Evolutionary conservation across 1,139 yeast genomes (phyloP).

Genomic region (Lodderomyces jiufengensis): DNA sequence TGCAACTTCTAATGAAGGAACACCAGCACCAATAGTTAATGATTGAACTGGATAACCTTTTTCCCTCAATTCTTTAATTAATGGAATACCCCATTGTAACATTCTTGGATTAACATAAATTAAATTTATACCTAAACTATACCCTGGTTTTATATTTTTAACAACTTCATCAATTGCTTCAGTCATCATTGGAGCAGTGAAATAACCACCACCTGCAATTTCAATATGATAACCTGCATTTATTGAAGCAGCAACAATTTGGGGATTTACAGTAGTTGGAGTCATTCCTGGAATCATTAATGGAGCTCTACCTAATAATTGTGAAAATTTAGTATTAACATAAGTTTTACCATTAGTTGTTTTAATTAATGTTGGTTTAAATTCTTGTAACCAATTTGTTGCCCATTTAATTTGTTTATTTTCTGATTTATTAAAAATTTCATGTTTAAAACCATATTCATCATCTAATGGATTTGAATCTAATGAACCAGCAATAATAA

Average conservation of each 20-base stretch:
- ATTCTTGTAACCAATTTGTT: slow-evolving; percentile 87
- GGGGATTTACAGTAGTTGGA: slow-evolving; percentile 94
- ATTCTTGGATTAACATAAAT: slow-evolving; percentile 95
- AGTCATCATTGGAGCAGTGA: slow-evolving; percentile 66
- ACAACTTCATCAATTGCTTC: slow-evolving; percentile 72
- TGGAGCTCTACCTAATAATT: slow-evolving; percentile 92
- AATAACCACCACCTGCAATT: slow-evolving; percentile 98
- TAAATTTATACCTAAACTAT: slow-evolving; percentile 85
- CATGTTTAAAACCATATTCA: slow-evolving; percentile 95
- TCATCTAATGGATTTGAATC: slow-evolving; percentile 61
- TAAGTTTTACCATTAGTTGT: slow-evolving; percentile 67
- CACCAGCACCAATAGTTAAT: slow-evolving; percentile 98
- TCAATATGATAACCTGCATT: slow-evolving; percentile 98
- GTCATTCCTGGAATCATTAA: slow-evolving; percentile 99
- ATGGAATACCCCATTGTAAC: slow-evolving; percentile 98
- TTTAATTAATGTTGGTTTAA: slow-evolving; percentile 79
- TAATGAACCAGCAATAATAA: slow-evolving; percentile 88
- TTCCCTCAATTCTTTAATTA: slow-evolving; percentile 82
- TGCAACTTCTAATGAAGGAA: slow-evolving; percentile 96
- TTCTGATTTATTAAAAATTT: slow-evolving; percentile 68
- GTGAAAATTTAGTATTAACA: slow-evolving; percentile 92
- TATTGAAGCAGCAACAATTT: slow-evolving; percentile 86
- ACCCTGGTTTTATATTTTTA: slow-evolving; percentile 68
- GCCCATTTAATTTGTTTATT: slow-evolving; percentile 71
- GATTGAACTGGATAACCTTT: slow-evolving; percentile 96